A percentile compares a stretch with the other conserved stretches of the same genome.
Evolutionary conservation across 495 filamentous ascomycete species (phyloP).

Genomic region (Pyrenula aspistea): DNA sequence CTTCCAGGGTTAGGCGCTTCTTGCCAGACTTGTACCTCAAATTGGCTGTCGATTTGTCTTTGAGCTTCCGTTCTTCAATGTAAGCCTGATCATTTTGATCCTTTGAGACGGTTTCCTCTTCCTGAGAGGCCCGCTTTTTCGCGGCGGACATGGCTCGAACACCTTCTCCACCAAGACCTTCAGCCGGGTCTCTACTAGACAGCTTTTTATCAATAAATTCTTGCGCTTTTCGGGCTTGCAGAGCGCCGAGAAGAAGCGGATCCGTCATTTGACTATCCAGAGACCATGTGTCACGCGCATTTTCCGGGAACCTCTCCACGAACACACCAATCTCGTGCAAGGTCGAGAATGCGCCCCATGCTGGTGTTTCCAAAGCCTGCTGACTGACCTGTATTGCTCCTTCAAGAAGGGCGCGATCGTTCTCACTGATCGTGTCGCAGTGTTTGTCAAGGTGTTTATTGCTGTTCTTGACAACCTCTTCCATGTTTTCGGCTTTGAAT

Average conservation of each 20-base stretch:
- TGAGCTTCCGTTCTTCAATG: conserved; percentile 12
- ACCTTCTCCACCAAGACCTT: conserved; percentile 38
- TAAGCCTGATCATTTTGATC: conserved; percentile 3
- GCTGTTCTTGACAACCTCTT: conserved; percentile 48
- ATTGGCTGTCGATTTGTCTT: conserved; percentile 19
- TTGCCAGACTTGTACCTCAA: conserved; percentile 6
- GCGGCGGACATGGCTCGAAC: conserved; percentile 22
- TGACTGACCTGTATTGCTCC: conserved; percentile 52
- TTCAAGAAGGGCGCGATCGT: conserved; percentile 48
- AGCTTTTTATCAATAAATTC: conserved; percentile 44
- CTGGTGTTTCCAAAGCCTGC: conserved; percentile 39
- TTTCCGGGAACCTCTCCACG: conserved; percentile 43
- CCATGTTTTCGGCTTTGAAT: conserved; percentile 49
- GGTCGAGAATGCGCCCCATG: conserved; percentile 53
- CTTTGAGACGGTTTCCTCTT: conserved; percentile 1
- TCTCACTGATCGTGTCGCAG: conserved; percentile 34
- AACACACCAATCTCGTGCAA: conserved; percentile 72
- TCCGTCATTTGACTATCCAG: conserved; percentile 30
- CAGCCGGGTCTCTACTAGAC: conserved; percentile 27
- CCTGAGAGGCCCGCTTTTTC: conserved; percentile 1
- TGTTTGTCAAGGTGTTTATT: conserved; percentile 48
- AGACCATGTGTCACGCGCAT: conserved; percentile 47
- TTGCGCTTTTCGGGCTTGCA: conserved; percentile 46
- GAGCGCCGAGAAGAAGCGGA: conserved; percentile 37
- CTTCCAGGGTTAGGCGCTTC: conserved; percentile 15